Percentiles rank a stretch among this genome's conserved stretches.
These are phyloP conservation scores for Cairneyella variabilis DNA, from an alignment of 495 filamentous ascomycete species.

Conservation along the genomic window DNA sequence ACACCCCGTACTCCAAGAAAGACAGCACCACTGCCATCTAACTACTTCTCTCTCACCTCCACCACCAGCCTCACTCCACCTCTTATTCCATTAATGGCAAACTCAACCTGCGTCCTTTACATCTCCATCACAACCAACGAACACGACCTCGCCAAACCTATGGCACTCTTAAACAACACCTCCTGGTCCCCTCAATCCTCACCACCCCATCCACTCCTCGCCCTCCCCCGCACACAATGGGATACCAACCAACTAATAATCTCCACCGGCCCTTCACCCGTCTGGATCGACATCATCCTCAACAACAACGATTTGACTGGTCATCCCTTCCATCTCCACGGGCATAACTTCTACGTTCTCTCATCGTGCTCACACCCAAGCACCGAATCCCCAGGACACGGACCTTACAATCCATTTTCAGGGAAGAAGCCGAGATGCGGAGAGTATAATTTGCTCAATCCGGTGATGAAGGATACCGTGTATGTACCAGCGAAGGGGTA, in stretches of 20 bases:
- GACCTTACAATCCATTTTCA: slow-evolving; percentile 30
- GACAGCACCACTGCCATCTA: too few species aligned
- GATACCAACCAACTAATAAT: slow-evolving; percentile 26
- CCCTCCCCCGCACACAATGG: slow-evolving; percentile 4
- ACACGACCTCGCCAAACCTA: not conserved
- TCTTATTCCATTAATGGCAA: too few species aligned
- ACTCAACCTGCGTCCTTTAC: not conserved
- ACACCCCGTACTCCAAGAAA: too few species aligned
- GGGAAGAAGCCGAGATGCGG: slow-evolving; percentile 14
- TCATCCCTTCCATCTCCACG: slow-evolving; percentile 49
- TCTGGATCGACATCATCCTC: slow-evolving; percentile 46
- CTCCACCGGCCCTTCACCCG: slow-evolving; percentile 21
- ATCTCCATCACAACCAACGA: not conserved
- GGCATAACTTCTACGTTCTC: slow-evolving; percentile 27
- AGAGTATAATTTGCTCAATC: slow-evolving; percentile 19
- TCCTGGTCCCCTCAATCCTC: not conserved
- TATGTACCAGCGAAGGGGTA: slow-evolving; percentile 33
- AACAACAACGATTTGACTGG: slow-evolving; percentile 49
- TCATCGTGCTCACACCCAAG: too few species aligned
- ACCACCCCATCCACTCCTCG: not conserved
- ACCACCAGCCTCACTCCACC: too few species aligned
- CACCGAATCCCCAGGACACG: too few species aligned
- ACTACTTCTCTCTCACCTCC: too few species aligned
- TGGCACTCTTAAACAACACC: not conserved
- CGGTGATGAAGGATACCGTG: slow-evolving; percentile 27